These are phyloP conservation scores for Tulasnella sp. DNA, from an alignment of 768 basidiomycete genomes.

Conservation along the genomic window DNA sequence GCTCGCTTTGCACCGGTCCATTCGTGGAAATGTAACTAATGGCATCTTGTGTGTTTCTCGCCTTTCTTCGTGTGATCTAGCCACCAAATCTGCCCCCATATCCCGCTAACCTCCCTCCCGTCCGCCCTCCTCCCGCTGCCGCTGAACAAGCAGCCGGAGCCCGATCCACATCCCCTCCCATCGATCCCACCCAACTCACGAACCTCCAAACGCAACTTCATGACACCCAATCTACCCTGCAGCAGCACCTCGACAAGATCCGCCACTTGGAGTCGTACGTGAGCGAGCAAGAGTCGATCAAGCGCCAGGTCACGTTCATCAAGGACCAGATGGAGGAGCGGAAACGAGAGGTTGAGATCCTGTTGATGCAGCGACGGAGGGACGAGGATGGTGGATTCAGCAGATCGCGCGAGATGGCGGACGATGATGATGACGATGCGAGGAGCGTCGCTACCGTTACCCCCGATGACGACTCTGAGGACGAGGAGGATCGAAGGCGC, in stretches of 20 bases:
- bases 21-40: not conserved
- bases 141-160: slow-evolving; percentile 31
- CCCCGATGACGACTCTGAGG: slow-evolving; percentile 66
- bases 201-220: slow-evolving; percentile 78
- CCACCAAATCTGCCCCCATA: slow-evolving; percentile 59
- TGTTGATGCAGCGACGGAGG: slow-evolving; percentile 35
- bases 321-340: slow-evolving; percentile 68
- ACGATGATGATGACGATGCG: slow-evolving; percentile 68
- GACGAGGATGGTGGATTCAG: slow-evolving; percentile 16
- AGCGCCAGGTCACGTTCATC: slow-evolving; percentile 68
- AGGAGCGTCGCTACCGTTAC: slow-evolving; percentile 68
- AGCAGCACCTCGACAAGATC: slow-evolving; percentile 75
- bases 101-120: slow-evolving; percentile 62
- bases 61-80: slow-evolving; percentile 38
- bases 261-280: slow-evolving; percentile 71
- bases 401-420: slow-evolving; percentile 33
- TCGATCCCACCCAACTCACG: slow-evolving; percentile 41
- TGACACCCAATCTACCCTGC: slow-evolving; percentile 76
- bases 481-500: slow-evolving; percentile 31
- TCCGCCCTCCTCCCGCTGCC: slow-evolving; percentile 44
- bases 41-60: not conserved
- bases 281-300: slow-evolving; percentile 77
- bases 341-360: slow-evolving; percentile 47
- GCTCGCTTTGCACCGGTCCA: not conserved
- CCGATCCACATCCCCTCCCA: slow-evolving; percentile 32